Base-by-base conservation (phyloP, 2,329 filamentous ascomycete genomes). In the Venturia aucupariae region DNA sequence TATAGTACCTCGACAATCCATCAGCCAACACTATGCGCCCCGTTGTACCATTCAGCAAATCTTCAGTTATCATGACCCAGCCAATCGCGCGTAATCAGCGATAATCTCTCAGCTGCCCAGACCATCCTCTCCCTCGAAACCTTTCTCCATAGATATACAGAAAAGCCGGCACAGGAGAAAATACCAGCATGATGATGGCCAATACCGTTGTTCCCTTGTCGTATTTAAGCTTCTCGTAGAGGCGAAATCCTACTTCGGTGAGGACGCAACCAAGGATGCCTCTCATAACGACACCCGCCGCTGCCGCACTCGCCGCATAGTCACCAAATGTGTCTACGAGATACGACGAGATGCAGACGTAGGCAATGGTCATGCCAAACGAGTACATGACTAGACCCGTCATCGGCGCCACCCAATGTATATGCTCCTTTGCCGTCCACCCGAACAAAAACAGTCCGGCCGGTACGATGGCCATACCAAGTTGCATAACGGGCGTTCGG, bases 401-500 rank as follows among this genome's bases (percentile, higher is more conserved):
- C 63, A 84, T 80, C 0, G 83, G 81, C 59, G 79, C 74, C 46
- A 84, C 80, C 79, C 83, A 84, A 67, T 84, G 81, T 0, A 75
- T 68, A 39, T 74, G 72, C 1, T 72, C 73, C 61, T 84, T 75
- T 0, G 81, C 81, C 0, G 77, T 77, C 83, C 83, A 86, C 44
- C 82, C 84, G 67, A 86, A 86, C 69, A 81, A 78, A 66, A 84
- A 82, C 1, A 86, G 71, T 0, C 82, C 81, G 0, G 77, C 67
- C 0, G 84, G 82, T 0, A 82, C 76, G 1, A 86, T 65, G 0
- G 86, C 51, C 0, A 80, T 80, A 0, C 80, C 82, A 0, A 81
- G 74, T 13, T 84, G 70, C 72, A 85, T 81, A 3, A 87, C 75
- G 0, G 85, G 85, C 0, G 87, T 76, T n/a, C 86, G 83, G 68